Percentiles rank a stretch among this genome's conserved stretches.
Conservation (phyloP, 2,329 filamentous ascomycete species). For the Monosporascus sp. region DNA sequence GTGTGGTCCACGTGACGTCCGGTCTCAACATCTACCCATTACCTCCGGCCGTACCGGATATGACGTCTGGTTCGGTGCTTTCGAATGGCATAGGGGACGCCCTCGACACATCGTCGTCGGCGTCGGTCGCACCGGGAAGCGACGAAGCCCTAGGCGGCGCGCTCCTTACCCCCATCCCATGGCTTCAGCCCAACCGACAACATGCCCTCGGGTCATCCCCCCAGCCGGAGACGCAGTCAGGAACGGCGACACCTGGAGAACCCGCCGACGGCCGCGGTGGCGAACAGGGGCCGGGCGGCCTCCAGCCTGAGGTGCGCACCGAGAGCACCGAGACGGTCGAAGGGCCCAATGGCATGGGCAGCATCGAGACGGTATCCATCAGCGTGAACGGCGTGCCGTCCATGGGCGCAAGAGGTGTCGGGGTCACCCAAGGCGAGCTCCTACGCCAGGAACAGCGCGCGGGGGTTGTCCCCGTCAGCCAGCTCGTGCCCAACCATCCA, state of each 20-base stretch:
- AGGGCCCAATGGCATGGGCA: conserved; percentile 71
- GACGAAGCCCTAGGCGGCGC: conserved; percentile 90
- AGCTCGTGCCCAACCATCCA: conserved; percentile 42
- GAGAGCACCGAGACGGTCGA: conserved; percentile 77
- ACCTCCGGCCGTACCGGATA: conserved; percentile 57
- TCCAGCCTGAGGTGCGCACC: conserved; percentile 59
- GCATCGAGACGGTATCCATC: conserved; percentile 75
- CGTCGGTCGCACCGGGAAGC: conserved; percentile 55
- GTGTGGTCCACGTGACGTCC: conserved; percentile 85
- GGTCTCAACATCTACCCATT: conserved; percentile 76
- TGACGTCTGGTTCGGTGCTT: conserved; percentile 46
- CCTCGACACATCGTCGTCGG: conserved; percentile 28
- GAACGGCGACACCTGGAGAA: conserved; percentile 13
- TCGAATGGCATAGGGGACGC: conserved; percentile 57
- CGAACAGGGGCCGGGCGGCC: conserved; percentile 30
- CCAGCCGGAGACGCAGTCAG: conserved; percentile 12
- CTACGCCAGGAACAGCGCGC: conserved; percentile 82
- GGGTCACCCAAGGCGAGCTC: conserved; percentile 77
- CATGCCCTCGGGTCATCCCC: conserved; percentile 15
- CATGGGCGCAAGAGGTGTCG: conserved; percentile 42
- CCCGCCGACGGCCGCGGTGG: conserved; percentile 20
- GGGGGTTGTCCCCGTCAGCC: conserved; percentile 66
- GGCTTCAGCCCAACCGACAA: conserved; percentile 49
- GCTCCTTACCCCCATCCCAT: conserved; percentile 87
- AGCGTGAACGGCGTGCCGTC: conserved; percentile 65